These are phyloP conservation scores for Talaromyces sp. DNA, from an alignment of 2,329 filamentous ascomycete genomes.

Conservation along the genomic window DNA sequence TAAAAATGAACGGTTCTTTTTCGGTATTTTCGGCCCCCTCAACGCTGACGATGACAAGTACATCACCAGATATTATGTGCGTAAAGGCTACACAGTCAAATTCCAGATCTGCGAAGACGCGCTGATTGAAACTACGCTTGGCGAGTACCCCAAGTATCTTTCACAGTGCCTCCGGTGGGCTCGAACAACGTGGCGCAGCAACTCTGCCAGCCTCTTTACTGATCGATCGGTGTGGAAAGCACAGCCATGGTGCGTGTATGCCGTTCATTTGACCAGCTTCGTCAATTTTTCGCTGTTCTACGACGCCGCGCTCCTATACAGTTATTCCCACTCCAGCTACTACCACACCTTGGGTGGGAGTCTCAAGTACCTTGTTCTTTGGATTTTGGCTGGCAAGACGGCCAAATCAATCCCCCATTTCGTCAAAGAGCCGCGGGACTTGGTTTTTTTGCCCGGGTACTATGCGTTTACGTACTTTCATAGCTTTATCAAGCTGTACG, in stretches of 20 bases:
- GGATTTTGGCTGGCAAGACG: slow-evolving; percentile 53
- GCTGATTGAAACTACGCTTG: slow-evolving; percentile 51
- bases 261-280: slow-evolving; percentile 52
- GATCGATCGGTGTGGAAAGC: slow-evolving; percentile 35
- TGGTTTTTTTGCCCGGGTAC: slow-evolving; percentile 47
- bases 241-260: slow-evolving; percentile 52
- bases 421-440: slow-evolving; percentile 47
- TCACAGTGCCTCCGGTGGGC: slow-evolving; percentile 55
- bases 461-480: slow-evolving; percentile 56
- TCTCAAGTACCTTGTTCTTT: slow-evolving; percentile 26
- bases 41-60: slow-evolving; percentile 60
- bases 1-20: slow-evolving; percentile 49
- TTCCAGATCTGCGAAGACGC: slow-evolving; percentile 51
- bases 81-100: slow-evolving; percentile 48
- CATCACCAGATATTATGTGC: slow-evolving; percentile 51
- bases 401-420: slow-evolving; percentile 56
- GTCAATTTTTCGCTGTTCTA: slow-evolving; percentile 54
- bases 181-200: slow-evolving; percentile 56
- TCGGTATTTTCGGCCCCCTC: slow-evolving; percentile 42
- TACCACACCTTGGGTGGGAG: slow-evolving; percentile 8
- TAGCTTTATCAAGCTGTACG: slow-evolving; percentile 55
- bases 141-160: slow-evolving; percentile 47
- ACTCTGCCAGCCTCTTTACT: slow-evolving; percentile 45
- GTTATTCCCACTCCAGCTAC: slow-evolving; percentile 21
- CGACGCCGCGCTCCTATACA: slow-evolving; percentile 43